phyloP scores from a whole-genome alignment of 2,329 filamentous ascomycete genomes.

The Chalaropsis thielavioides region DNA sequence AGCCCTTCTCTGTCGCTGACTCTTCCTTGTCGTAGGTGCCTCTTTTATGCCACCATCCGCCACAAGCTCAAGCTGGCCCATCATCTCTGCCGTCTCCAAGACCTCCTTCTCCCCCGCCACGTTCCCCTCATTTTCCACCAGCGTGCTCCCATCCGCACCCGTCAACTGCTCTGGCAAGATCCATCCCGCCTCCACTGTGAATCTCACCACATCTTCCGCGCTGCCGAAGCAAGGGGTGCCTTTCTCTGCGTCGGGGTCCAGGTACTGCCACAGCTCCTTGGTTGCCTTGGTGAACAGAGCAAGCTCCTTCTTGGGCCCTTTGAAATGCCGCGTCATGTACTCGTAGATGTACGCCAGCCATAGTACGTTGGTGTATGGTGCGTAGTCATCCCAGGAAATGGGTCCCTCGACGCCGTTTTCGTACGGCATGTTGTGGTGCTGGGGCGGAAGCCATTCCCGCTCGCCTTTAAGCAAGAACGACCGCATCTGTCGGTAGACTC shows the following conservation, averaged over 20 bases:
- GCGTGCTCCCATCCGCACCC: conserved; percentile 26
- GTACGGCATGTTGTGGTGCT: conserved; percentile 34
- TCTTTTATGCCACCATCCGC: neutral
- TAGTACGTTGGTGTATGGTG: conserved; percentile 49
- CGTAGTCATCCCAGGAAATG: conserved; percentile 40
- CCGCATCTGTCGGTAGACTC: conserved; percentile 48
- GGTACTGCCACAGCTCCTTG: conserved; percentile 38
- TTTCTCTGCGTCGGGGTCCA: conserved; percentile 37
- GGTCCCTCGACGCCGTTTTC: conserved; percentile 28
- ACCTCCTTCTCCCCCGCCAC: conserved; percentile 20
- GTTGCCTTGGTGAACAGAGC: conserved; percentile 34
- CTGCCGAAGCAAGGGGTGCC: conserved; percentile 37
- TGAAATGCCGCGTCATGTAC: conserved; percentile 36
- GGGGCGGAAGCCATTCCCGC: conserved; percentile 35
- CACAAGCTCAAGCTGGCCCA: neutral
- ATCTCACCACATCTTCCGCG: conserved; percentile 42
- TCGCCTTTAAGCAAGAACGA: conserved; percentile 41
- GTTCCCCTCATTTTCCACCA: conserved; percentile 17
- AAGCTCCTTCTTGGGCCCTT: conserved; percentile 33
- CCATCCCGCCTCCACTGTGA: conserved; percentile 45
- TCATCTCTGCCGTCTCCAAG: neutral
- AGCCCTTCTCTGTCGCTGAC: conserved; percentile 8
- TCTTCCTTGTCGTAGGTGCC: neutral
- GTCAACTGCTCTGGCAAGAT: conserved; percentile 38
- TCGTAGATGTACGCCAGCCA: conserved; percentile 50